phyloP scores from a whole-genome alignment of 768 basidiomycete species.

The Kwoniella dejecticola region DNA sequence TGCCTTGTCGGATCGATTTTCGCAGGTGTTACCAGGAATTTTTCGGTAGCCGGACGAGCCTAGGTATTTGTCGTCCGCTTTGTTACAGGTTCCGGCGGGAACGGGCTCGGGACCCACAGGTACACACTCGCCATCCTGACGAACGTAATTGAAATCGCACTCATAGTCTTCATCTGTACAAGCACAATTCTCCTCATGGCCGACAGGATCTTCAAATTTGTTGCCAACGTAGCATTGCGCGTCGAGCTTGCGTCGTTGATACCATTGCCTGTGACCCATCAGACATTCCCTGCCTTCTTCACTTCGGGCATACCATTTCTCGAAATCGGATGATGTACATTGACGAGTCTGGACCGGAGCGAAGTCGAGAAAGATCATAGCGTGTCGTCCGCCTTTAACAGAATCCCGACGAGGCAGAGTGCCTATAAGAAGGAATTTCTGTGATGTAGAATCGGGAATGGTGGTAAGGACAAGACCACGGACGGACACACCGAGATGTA shows the following conservation, averaged over 20 bases:
- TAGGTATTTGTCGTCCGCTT: slow-evolving; percentile 65
- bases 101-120: slow-evolving; percentile 86
- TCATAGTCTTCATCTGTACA: slow-evolving; percentile 90
- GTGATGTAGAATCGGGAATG: slow-evolving; percentile 91
- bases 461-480: slow-evolving; percentile 79
- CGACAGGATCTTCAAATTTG: slow-evolving; percentile 83
- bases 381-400: slow-evolving; percentile 64
- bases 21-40: slow-evolving; percentile 90
- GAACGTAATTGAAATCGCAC: slow-evolving; percentile 61
- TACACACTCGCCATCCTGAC: slow-evolving; percentile 72
- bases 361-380: slow-evolving; percentile 81
- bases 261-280: slow-evolving; percentile 99
- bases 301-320: slow-evolving; percentile 80
- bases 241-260: slow-evolving; percentile 75
- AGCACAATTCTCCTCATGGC: slow-evolving; percentile 76
- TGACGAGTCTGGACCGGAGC: slow-evolving; percentile 66
- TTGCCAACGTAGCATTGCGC: slow-evolving; percentile 87
- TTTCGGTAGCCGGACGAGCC: slow-evolving; percentile 91
- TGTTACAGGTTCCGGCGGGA: slow-evolving; percentile 65
- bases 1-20: slow-evolving; percentile 61
- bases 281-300: slow-evolving; percentile 71
- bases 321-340: slow-evolving; percentile 73
- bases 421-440: slow-evolving; percentile 88
- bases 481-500: slow-evolving; percentile 69
- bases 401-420: slow-evolving; percentile 67